Evolutionary conservation across 352 stramenopile genomes (phyloP).

Genomic region (Globisporangium cystogenes): DNA sequence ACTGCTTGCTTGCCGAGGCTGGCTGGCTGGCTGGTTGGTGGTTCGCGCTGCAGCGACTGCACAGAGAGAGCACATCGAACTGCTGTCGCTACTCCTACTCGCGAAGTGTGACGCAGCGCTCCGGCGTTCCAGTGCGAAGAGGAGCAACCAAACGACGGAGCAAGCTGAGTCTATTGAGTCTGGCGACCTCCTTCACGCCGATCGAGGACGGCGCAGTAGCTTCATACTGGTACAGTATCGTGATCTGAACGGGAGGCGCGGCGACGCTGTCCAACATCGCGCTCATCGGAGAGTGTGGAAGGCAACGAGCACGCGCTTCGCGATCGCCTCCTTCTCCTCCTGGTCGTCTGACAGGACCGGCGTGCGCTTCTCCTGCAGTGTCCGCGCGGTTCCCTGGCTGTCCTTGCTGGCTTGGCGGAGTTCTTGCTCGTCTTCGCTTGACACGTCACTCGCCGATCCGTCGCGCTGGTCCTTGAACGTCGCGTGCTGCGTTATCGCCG

Average conservation of each 20-base stretch:
- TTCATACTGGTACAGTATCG: too few relatives aligned
- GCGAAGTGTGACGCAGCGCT: too few relatives aligned
- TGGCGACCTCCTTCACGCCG: too few relatives aligned
- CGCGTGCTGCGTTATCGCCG: neutral
- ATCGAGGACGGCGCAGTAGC: too few relatives aligned
- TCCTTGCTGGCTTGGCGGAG: neutral
- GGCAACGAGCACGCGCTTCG: neutral
- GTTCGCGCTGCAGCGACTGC: too few relatives aligned
- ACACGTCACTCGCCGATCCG: neutral
- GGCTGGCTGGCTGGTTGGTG: too few relatives aligned
- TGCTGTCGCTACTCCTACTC: too few relatives aligned
- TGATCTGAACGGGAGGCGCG: neutral
- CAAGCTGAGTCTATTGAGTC: too few relatives aligned
- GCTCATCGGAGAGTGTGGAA: neutral
- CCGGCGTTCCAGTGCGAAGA: too few relatives aligned
- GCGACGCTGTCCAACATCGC: neutral
- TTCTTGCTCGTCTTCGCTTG: neutral
- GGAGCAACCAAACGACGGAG: too few relatives aligned
- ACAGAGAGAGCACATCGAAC: too few relatives aligned
- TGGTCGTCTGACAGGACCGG: neutral
- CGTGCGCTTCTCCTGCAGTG: neutral
- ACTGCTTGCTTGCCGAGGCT: too few relatives aligned
- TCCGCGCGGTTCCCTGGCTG: neutral
- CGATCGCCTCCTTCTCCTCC: conserved; percentile 1
- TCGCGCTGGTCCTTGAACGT: neutral